A percentile compares a stretch with the other conserved stretches of the same genome.
Evolutionary conservation across 805 yeast genomes (phyloP).

Genomic region (Starmerella geochares): DNA sequence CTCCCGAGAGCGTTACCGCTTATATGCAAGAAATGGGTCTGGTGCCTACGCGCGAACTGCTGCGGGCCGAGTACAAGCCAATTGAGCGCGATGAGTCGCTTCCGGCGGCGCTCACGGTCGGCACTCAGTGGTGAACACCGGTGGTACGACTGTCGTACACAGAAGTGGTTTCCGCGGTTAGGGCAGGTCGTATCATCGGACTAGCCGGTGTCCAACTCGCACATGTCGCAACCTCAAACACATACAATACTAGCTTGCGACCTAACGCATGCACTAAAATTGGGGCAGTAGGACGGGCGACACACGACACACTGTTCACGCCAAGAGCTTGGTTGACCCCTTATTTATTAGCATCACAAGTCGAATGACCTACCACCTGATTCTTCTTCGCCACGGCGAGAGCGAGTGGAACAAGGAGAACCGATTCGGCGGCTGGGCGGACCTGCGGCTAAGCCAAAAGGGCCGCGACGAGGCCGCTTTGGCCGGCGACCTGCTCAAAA

Average conservation of each 20-base stretch:
- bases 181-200: slow-evolving; percentile 5
- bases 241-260: neutral
- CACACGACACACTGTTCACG: neutral
- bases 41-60: slow-evolving; percentile 2
- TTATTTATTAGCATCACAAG: neutral
- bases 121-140: slow-evolving; percentile 27
- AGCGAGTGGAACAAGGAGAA: slow-evolving; percentile 98
- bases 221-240: neutral
- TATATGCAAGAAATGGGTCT: slow-evolving; percentile 12
- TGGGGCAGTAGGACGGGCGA: neutral
- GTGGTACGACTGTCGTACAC: neutral
- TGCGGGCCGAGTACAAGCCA: slow-evolving; percentile 22
- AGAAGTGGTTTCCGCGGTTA: neutral
- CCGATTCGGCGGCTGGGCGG: slow-evolving; percentile 98
- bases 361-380: slow-evolving; percentile 43
- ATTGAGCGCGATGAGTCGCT: slow-evolving; percentile 18
- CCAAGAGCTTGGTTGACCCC: neutral
- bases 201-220: neutral
- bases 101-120: slow-evolving; percentile 25
- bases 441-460: slow-evolving; percentile 65
- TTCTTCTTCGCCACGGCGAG: slow-evolving; percentile 96
- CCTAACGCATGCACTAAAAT: neutral
- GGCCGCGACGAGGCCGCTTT: slow-evolving; percentile 83
- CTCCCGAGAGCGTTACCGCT: slow-evolving; percentile 8
- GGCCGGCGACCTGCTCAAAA: slow-evolving; percentile 84